Evolutionary conservation across 768 basidiomycete species (phyloP).

Genomic region (Lentinula sp.): DNA sequence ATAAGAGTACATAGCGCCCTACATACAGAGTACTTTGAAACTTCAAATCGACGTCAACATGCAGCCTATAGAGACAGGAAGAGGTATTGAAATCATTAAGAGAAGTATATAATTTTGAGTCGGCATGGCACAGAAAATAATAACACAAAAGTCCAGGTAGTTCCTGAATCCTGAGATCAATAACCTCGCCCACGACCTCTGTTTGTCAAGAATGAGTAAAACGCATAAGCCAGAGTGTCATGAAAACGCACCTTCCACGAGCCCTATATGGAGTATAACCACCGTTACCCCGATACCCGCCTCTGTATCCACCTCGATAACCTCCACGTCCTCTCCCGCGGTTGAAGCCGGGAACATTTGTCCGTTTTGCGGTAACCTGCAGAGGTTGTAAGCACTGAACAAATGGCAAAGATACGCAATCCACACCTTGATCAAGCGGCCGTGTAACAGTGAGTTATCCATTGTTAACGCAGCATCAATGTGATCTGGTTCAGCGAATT

Average conservation of each 20-base stretch:
- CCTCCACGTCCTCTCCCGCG: constrained; percentile 72
- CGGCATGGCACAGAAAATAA: background rate
- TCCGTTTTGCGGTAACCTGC: constrained; percentile 92
- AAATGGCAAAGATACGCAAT: background rate
- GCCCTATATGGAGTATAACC: constrained; percentile 49
- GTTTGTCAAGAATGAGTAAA: constrained; percentile 7
- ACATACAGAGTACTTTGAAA: too few relatives aligned
- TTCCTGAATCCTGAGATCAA: constrained; percentile 20
- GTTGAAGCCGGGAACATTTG: constrained; percentile 90
- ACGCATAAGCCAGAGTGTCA: background rate
- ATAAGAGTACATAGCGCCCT: too few relatives aligned
- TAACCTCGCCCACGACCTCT: constrained; percentile 77
- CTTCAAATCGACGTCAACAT: background rate
- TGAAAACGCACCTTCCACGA: constrained; percentile 22
- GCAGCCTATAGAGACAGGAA: background rate
- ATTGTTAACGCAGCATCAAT: constrained; percentile 88
- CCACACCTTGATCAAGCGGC: constrained; percentile 77
- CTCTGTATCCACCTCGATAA: constrained; percentile 54
- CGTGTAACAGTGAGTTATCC: constrained; percentile 95
- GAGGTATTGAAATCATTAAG: background rate
- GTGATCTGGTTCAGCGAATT: constrained; percentile 91
- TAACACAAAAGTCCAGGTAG: background rate
- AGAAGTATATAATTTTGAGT: background rate
- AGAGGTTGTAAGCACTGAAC: background rate
- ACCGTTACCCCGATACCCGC: constrained; percentile 44